Base-by-base conservation (phyloP, 2,329 filamentous ascomycete species). In the Orbilia quercus region DNA sequence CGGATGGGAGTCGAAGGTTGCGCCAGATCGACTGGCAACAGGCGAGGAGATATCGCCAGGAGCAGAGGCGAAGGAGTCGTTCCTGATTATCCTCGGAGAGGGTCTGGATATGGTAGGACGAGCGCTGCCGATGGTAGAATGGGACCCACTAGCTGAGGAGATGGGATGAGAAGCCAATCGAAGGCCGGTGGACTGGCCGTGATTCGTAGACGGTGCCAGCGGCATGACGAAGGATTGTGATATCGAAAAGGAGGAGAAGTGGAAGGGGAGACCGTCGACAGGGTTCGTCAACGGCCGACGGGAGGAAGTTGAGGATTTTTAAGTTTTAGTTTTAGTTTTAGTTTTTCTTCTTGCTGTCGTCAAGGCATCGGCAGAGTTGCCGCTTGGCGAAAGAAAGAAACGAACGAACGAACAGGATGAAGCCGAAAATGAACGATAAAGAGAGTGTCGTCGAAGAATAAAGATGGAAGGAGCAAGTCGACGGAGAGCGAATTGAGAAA, bases 121-220 rank as follows among this genome's bases (percentile, higher is more conserved):
- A 42, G 57, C 25, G 40, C 34, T 45, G 42, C 34, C 53, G 42
- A 60, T 20, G 36, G 60, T 20, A 31, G 53, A 16, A 48, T 31
- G 28, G 28, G 28, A 31, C 5, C 28, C 9, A 9, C 44, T 38
- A 44, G 63, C 44, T 11, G 63, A 28, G 31, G 50, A 47, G 22
- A 62, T 57, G 40, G 58, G 50, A 40, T 64, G 50, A 38, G 58
- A 51, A 38, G 67, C 67, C 67, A 72, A 65, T 72, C 67, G 67
- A 48, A 53, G 67, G 9, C 59, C 67, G 7, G 47, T 40, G 23
- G 67, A 45, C 14, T 42, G 51, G 12, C 51, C 59, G 16, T 65
- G 45, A 45, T 54, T 50, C 14, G 62, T n/a, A 40, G 62, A 66
- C 12, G 67, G 67, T 28, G 45, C 67, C 67, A 72, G 53, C 51